A percentile compares a stretch with the other conserved stretches of the same genome.
These are phyloP conservation scores for Mycena belliarum DNA, from an alignment of 768 basidiomycete genomes.

Conservation along the genomic window DNA sequence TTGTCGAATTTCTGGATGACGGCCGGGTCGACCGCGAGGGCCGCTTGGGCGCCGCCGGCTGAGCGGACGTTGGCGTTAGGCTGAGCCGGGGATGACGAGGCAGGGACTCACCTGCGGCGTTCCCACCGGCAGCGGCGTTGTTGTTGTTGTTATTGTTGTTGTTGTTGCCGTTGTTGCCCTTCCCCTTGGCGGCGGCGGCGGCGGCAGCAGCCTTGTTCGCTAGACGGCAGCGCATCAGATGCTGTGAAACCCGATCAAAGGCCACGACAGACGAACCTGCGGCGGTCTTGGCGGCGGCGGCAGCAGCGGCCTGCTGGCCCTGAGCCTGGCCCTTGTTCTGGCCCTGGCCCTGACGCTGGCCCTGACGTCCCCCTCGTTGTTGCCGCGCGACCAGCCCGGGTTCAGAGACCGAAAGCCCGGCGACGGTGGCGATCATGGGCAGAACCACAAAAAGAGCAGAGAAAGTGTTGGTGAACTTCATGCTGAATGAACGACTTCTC, in stretches of 20 bases:
- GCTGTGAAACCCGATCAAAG: too few relatives aligned
- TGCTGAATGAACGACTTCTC: slow-evolving; percentile 45
- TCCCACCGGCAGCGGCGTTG: slow-evolving; percentile 8
- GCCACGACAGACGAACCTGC: too few relatives aligned
- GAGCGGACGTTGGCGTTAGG: neutral
- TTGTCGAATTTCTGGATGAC: slow-evolving; percentile 13
- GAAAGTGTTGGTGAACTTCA: slow-evolving; percentile 51
- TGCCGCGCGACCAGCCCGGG: slow-evolving; percentile 23
- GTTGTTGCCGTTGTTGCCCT: neutral
- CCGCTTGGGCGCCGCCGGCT: slow-evolving; percentile 44
- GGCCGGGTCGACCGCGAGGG: slow-evolving; percentile 15
- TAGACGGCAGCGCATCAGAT: too few relatives aligned
- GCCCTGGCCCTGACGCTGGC: too few relatives aligned
- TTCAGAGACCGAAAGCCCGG: slow-evolving; percentile 28
- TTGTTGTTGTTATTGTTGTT: neutral
- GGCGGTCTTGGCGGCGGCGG: too few relatives aligned
- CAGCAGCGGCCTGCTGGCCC: too few relatives aligned
- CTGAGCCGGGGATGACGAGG: too few relatives aligned
- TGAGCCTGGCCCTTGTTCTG: too few relatives aligned
- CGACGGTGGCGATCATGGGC: slow-evolving; percentile 39
- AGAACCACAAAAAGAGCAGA: slow-evolving; percentile 41
- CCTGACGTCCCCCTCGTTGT: neutral
- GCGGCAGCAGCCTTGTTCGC: too few relatives aligned
- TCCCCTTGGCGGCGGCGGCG: too few relatives aligned
- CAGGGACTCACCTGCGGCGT: slow-evolving; percentile 6